Base-by-base conservation (phyloP, 768 basidiomycete genomes). In the Serendipita vermifera region DNA sequence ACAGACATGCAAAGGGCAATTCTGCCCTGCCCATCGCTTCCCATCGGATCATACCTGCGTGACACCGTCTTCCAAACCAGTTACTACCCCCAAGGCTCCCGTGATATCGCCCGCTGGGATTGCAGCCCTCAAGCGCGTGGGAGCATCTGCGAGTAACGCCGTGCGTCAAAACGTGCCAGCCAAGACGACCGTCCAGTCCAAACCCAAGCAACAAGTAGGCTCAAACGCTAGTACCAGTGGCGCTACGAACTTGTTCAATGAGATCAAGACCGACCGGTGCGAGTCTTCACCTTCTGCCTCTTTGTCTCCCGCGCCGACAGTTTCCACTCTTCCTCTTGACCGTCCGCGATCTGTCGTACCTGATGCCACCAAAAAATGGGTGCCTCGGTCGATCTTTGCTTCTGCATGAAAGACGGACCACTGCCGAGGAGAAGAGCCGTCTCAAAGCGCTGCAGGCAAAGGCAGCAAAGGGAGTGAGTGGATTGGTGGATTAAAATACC, bases 1-100 rank as follows among this genome's bases (percentile, higher is more conserved):
- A 0, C 57, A 91, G 88, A 75, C 75, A 66, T 91, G 88, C 67
- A 74, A 68, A 39, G 70, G 78, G 59, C 80, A 83, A 60, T 91
- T 81, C 64, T 92, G 88, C 64, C 75, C 85, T 0, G 69, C 78
- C 26, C 88, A 92, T 64, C 84, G 89, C 39, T 87, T 87, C 67
- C 82, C 87, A 6, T 71, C 72, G 38, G 82, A 85, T 61, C 88
- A 92, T 59, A 72, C 46, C 26, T 64, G 63, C 39, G 39, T 41
- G 1, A 43, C 59, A 48, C 31, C 41, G 26, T 17, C 2, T 41
- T 41, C 64, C 27, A 46, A 64, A 17, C 31, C 67, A 31, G 38
- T 65, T 9, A 39, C 68, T 1, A 58, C 63, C 22, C 58, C 57
- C 6, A 48, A 41, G 17, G 33, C 55, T n/a, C 31, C 63, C 15